These are phyloP conservation scores for Fraxinus excelsior DNA, from an alignment of 257 asterid genomes.

Conservation along the genomic window DNA sequence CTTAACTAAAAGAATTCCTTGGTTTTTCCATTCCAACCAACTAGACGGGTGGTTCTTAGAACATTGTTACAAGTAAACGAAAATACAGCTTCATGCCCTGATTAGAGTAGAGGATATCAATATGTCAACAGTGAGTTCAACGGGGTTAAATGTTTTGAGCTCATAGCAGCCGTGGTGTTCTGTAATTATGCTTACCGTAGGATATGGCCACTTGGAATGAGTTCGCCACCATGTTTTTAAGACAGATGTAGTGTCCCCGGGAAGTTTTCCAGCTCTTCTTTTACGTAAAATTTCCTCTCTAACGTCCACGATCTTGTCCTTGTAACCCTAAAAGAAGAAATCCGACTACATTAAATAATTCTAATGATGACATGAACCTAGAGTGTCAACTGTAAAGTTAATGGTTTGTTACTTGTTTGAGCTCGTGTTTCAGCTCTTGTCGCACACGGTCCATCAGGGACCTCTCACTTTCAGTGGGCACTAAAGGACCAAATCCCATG, in stretches of 20 bases:
- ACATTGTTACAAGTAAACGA: no score
- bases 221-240: conserved; percentile 81
- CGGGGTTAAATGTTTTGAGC: neutral
- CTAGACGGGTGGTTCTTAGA: no score
- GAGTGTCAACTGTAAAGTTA: neutral
- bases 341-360: neutral
- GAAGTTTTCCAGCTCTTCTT: conserved; percentile 76
- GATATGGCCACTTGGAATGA: conserved; percentile 86
- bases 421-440: conserved; percentile 91
- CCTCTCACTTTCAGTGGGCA: conserved; percentile 88
- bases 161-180: neutral
- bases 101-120: no score
- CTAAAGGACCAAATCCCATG: conserved; percentile 95
- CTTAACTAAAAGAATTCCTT: no score
- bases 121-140: no score
- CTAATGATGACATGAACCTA: neutral
- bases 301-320: conserved; percentile 74
- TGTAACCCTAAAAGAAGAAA: conserved; percentile 50
- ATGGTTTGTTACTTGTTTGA: conserved; percentile 66
- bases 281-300: conserved; percentile 75
- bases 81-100: no score
- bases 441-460: conserved; percentile 98
- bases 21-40: no score
- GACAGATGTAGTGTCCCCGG: conserved; percentile 74
- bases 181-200: conserved; percentile 51